Evolutionary conservation across 306 rosid genomes (phyloP), one percentile per base, ranked within the genome.

Genomic region (Rosa persica): DNA sequence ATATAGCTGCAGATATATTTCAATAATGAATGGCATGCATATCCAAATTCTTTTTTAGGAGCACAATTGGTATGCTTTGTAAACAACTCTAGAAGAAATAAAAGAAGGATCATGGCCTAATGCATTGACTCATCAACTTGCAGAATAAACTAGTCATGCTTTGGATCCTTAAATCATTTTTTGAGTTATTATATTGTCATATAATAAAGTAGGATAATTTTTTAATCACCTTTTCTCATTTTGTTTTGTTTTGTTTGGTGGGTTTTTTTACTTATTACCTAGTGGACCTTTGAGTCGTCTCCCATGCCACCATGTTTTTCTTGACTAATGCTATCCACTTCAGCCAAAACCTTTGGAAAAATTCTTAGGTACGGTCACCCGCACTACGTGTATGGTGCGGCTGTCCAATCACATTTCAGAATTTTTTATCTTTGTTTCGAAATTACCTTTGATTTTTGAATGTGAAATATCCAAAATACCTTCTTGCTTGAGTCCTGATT

Each of bases 291-390:
- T 70, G 12, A 67, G 71, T 39, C 71, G 15, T 38, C 71, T 67
- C 47, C 71, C 36, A 42, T 66, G 74, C 76, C 81, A 66, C 67
- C 51, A 61, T 74, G 49, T 72, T 73, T 72, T 76, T 72, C 61
- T 72, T 70, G 77, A 81, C 77, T 66, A 66, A 77, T 77, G 85
- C 79, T 38, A 47, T 80, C 81, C 87, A 80, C 78, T 72, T 79
- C 79, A 80, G 72, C 76, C 25, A 71, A n/a, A n/a, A n/a, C n/a
- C n/a, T n/a, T n/a, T n/a, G n/a, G n/a, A n/a, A n/a, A n/a, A n/a
- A n/a, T n/a, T n/a, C n/a, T n/a, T n/a, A n/a, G n/a, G n/a, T n/a
- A n/a, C n/a, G n/a, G n/a, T n/a, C n/a, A n/a, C n/a, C n/a, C n/a
- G n/a, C n/a, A n/a, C n/a, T n/a, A n/a, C n/a, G n/a, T n/a, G n/a